Evolutionary conservation across 306 rosid species (phyloP).

Genomic region (Hippophae rhamnoides): DNA sequence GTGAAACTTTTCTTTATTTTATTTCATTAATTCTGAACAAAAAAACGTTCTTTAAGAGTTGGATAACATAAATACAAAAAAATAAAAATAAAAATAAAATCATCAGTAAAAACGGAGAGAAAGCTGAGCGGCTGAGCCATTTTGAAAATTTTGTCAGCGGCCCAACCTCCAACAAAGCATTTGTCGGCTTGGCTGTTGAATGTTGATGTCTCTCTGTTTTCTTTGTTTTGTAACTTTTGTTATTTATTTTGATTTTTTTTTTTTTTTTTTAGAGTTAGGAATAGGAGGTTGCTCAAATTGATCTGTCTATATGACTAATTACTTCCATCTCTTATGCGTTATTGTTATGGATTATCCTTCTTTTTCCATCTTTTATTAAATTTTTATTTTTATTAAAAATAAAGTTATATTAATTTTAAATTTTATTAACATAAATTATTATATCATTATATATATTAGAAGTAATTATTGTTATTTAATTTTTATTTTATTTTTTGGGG

Average conservation of each 20-base stretch:
- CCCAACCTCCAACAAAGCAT: constrained; percentile 17
- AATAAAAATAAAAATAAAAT: background rate
- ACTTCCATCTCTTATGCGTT: no score
- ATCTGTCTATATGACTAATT: constrained; percentile 1
- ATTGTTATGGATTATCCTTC: no score
- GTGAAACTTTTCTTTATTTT: constrained; percentile 5
- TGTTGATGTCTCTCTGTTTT: constrained; percentile 10
- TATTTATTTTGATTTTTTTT: background rate
- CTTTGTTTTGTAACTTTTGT: background rate
- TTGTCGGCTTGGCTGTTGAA: constrained; percentile 4
- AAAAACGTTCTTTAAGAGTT: background rate
- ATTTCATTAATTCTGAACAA: background rate
- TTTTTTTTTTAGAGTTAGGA: constrained; percentile 21
- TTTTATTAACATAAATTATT: no score
- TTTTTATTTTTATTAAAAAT: no score
- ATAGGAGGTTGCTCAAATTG: constrained; percentile 24
- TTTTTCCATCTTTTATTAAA: no score
- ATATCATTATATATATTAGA: no score
- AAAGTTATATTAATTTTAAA: no score
- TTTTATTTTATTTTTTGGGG: no score
- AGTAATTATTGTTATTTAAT: no score
- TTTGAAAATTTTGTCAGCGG: constrained; percentile 14
- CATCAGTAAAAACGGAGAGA: background rate
- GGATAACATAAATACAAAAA: background rate
- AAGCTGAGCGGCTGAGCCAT: background rate